phyloP scores from a whole-genome alignment of 306 rosid genomes.

The Gleditsia sinensis region DNA sequence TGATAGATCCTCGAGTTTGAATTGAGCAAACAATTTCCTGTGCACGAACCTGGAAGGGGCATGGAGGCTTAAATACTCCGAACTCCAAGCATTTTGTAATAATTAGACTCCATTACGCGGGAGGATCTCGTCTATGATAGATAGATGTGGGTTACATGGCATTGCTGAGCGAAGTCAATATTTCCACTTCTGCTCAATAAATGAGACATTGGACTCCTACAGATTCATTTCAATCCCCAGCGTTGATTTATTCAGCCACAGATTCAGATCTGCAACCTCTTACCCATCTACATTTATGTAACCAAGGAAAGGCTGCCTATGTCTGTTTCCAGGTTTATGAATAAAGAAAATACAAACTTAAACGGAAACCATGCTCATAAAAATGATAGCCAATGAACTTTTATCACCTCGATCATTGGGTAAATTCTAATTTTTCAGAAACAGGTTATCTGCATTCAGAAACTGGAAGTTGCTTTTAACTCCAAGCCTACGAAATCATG shows the following conservation, averaged over 20 bases:
- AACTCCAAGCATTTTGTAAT: too few species aligned
- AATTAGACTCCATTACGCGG: neutral
- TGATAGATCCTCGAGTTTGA: too few species aligned
- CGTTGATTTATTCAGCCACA: too few species aligned
- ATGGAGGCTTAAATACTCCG: too few species aligned
- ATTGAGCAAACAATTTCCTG: too few species aligned
- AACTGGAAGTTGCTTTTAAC: neutral
- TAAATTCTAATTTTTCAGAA: neutral
- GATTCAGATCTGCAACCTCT: conserved; percentile 1
- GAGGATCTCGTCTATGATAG: neutral
- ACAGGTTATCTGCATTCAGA: neutral
- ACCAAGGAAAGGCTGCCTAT: too few species aligned
- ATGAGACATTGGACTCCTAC: too few species aligned
- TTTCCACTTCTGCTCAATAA: neutral
- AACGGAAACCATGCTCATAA: neutral
- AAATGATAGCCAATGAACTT: neutral
- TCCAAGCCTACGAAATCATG: conserved; percentile 22
- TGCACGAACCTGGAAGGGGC: too few species aligned
- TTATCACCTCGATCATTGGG: neutral
- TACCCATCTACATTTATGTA: neutral
- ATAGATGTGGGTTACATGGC: neutral
- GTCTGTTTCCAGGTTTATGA: too few species aligned
- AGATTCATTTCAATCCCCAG: too few species aligned
- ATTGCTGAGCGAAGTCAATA: neutral
- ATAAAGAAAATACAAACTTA: neutral